Evolutionary conservation across 805 yeast species (phyloP).

Genomic region (Ogataea nakhonphanomensis): DNA sequence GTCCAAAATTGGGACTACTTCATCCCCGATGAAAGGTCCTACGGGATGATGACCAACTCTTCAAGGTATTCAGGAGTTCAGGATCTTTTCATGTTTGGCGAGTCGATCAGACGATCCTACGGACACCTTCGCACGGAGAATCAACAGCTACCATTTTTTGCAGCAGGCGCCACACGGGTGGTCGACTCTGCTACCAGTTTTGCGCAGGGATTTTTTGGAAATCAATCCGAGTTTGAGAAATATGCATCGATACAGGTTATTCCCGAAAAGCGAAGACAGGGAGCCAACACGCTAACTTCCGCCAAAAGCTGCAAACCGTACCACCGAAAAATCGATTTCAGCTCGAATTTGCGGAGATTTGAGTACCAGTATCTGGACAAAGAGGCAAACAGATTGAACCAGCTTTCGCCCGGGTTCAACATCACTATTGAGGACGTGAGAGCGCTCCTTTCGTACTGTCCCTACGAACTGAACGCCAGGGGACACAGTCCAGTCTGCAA

Average conservation of each 20-base stretch:
- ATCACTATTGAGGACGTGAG: constrained; percentile 51
- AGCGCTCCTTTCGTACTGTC: constrained; percentile 60
- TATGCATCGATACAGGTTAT: constrained; percentile 38
- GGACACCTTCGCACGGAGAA: constrained; percentile 40
- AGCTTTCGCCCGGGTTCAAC: constrained; percentile 51
- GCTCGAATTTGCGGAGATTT: constrained; percentile 12
- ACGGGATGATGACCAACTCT: constrained; percentile 49
- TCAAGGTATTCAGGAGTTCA: constrained; percentile 52
- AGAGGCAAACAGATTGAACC: constrained; percentile 57
- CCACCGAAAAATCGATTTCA: constrained; percentile 26
- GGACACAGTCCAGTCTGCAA: constrained; percentile 68
- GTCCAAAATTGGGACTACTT: constrained; percentile 53
- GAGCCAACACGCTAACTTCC: constrained; percentile 61
- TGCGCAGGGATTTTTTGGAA: constrained; percentile 53
- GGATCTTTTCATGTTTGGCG: constrained; percentile 49
- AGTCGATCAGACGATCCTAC: constrained; percentile 45
- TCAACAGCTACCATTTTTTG: constrained; percentile 45
- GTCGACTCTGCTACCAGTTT: constrained; percentile 53
- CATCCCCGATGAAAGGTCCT: constrained; percentile 21
- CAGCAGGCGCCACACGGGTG: constrained; percentile 53
- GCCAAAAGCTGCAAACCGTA: constrained; percentile 41
- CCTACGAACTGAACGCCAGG: constrained; percentile 67
- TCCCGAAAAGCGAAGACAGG: constrained; percentile 45
- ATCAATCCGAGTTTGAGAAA: constrained; percentile 36
- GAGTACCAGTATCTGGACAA: constrained; percentile 39